Base-by-base conservation (phyloP, 495 filamentous ascomycete genomes). In the Opeltia flavorubescens region DNA sequence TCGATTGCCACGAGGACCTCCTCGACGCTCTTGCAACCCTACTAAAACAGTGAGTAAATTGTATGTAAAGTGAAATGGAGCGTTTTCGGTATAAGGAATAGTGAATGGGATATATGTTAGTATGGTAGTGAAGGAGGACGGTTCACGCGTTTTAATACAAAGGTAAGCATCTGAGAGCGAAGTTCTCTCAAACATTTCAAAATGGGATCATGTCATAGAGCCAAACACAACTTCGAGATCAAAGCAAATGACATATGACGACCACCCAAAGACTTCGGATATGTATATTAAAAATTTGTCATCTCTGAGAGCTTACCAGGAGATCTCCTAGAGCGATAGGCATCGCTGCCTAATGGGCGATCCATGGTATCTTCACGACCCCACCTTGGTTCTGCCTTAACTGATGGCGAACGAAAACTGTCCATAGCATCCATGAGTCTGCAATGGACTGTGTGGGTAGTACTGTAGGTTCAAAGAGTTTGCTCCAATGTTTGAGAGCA, bases 21-120 rank as follows among this genome's bases (percentile, higher is more conserved):
- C 47, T 41, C 71, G 69, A 41, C 71, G 70, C 46, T 73, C 71
- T 50, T 70, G 64, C 13, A 66, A 63, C 17, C 58, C 66, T 73
- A 39, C 25, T 45, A 26, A 24, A 26, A 30, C 49, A 49, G 29
- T 6, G 29, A 9, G n/a, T n/a, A 15, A 18, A 36, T n/a, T 5
- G 34, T 17, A 17, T 36, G 34, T 17, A 12, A 36, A 36, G 34
- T 36, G 34, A 36, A 17, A 4, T 17, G n/a, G 13, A n/a, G n/a
- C n/a, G n/a, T n/a, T n/a, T n/a, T n/a, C n/a, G n/a, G n/a, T n/a
- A n/a, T n/a, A n/a, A n/a, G n/a, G n/a, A n/a, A n/a, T n/a, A n/a
- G n/a, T n/a, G n/a, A n/a, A n/a, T n/a, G n/a, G n/a, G n/a, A n/a
- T n/a, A n/a, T n/a, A n/a, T n/a, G n/a, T n/a, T n/a, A n/a, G n/a